Evolutionary conservation across 352 stramenopile species (phyloP), one percentile per base, ranked within the genome.

Genomic region (Pythium scleroteichum): DNA sequence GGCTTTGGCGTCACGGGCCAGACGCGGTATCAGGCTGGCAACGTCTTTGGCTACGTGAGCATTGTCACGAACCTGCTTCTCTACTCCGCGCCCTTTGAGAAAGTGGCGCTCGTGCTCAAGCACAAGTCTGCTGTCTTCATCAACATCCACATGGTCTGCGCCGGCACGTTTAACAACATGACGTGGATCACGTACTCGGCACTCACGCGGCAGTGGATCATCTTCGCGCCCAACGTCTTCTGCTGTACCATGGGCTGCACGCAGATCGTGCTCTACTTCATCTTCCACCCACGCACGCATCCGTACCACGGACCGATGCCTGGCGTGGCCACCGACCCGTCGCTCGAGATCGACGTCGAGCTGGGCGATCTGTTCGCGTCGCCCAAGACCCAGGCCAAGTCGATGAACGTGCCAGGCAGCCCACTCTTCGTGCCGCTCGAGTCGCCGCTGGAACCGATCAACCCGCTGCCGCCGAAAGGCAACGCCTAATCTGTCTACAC

Each of bases 71-170:
- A 66, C 5, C 26, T 84, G 49, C 53, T 84, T 46, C 69, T 88
- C 16, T 85, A 84, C 68, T 71, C 68, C 38, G 78, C 75, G 40
- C 78, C 78, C 6, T 82, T 88, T 57, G 71, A 79, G 23, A 85
- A 78, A 41, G 38, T 57, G 7, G 13, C 26, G 2, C 32, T 59
- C 3, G 39, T 68, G 19, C 47, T 57, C 52, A 49, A 52, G 33
- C 55, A 62, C 45, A 14, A 19, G 7, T 62, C 55, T 19, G 55
- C 27, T 17, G 55, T 62, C 14, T 75, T 78, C 29, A 72, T 88
- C 23, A 53, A 53, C 12, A 80, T 82, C 38, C 64, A 80, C 62
- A 79, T 85, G 66, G 73, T 85, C 16, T 48, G 68, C 40, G 71
- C 71, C n/a, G 73, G 71, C 39, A 76, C 69, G 19, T 67, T 76